These are phyloP conservation scores for Lathyrus aphaca DNA, from an alignment of 306 rosid species.

Conservation along the genomic window DNA sequence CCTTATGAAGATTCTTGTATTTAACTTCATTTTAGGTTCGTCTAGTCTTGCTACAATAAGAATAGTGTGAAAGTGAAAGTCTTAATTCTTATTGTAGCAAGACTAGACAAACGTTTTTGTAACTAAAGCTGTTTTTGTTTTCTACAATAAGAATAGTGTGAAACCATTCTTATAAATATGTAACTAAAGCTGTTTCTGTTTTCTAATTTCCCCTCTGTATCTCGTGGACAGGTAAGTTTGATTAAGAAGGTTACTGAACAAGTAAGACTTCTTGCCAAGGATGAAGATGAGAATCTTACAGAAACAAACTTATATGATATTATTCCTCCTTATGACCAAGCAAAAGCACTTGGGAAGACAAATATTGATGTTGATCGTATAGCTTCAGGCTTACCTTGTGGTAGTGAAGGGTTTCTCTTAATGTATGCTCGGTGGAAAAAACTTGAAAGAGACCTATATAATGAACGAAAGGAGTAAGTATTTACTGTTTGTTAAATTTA, in stretches of 20 bases:
- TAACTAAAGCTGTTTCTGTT: conserved; percentile 20
- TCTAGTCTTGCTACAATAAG: conserved; percentile 11
- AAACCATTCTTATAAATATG: conserved; percentile 15
- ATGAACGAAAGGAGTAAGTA: conserved; percentile 90
- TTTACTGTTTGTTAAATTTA: conserved; percentile 24
- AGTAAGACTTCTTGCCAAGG: conserved; percentile 82
- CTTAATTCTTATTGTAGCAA: conserved; percentile 4
- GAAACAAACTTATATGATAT: conserved; percentile 69
- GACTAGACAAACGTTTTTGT: no score
- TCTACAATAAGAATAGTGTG: conserved; percentile 2
- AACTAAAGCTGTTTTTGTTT: no score
- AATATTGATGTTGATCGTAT: conserved; percentile 91
- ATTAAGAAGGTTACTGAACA: conserved; percentile 95
- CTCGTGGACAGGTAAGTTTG: conserved; percentile 58
- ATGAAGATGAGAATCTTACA: conserved; percentile 74
- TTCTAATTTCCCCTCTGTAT: conserved; percentile 31
- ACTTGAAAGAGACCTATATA: conserved; percentile 89
- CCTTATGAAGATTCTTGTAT: conserved; percentile 11
- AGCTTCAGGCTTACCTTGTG: conserved; percentile 98
- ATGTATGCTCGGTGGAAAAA: conserved; percentile 99
- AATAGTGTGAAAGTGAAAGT: not conserved
- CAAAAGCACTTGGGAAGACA: conserved; percentile 95
- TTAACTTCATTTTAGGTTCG: conserved; percentile 16
- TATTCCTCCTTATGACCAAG: conserved; percentile 95
- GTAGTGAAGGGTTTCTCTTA: conserved; percentile 94